These are phyloP conservation scores for Erysimum cheiri DNA, from an alignment of 441 rosid species.

Conservation along the genomic window DNA sequence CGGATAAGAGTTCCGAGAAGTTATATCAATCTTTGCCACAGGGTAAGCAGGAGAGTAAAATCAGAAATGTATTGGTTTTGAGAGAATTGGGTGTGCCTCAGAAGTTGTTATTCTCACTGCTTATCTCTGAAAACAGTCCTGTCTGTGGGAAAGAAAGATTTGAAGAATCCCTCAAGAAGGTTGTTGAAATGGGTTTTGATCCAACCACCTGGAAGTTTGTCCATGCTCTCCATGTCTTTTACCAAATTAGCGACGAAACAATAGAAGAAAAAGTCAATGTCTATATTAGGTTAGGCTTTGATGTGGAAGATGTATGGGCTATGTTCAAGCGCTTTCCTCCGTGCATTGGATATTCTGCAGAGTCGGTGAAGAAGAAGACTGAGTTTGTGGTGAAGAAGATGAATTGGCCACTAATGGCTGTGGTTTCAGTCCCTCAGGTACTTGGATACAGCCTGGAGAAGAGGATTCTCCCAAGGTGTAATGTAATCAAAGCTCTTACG, in stretches of 20 bases:
- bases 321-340: not conserved
- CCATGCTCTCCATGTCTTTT: not conserved
- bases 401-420: constrained; percentile 25
- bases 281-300: constrained; percentile 33
- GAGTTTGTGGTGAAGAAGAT: constrained; percentile 30
- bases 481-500: constrained; percentile 11
- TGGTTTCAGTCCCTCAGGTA: not conserved
- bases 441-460: constrained; percentile 9
- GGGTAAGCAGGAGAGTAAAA: not conserved
- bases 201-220: constrained; percentile 8
- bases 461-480: constrained; percentile 48
- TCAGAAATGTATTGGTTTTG: constrained; percentile 34
- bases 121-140: not conserved
- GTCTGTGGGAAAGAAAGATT: not conserved
- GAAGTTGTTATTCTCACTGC: not conserved
- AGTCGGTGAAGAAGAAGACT: constrained; percentile 6
- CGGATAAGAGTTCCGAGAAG: not conserved
- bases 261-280: constrained; percentile 1
- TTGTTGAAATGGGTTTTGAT: constrained; percentile 20
- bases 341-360: not conserved
- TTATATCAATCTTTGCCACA: not conserved
- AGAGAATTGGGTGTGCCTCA: constrained; percentile 1
- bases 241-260: not conserved
- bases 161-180: constrained; percentile 16
- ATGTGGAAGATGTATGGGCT: constrained; percentile 32